Conservation (phyloP, 1,139 yeast genomes). For the Cylindricascospora bacillispora region DNA sequence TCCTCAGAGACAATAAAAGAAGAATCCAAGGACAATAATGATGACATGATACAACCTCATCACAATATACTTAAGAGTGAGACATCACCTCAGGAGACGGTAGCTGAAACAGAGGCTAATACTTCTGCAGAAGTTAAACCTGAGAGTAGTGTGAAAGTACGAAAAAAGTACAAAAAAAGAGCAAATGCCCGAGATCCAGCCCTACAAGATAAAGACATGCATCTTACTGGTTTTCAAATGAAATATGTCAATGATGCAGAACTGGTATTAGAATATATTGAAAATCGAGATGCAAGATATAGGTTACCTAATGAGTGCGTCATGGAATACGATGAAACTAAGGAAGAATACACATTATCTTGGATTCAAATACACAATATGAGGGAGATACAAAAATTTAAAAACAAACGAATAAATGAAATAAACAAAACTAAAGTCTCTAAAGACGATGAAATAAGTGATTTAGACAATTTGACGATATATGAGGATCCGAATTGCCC, state of each 20-base stretch:
- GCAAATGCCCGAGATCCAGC: slow-evolving; percentile 14
- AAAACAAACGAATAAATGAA: slow-evolving; percentile 15
- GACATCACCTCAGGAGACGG: no score
- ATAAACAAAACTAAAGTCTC: slow-evolving; percentile 10
- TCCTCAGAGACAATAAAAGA: background rate
- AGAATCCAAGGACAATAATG: background rate
- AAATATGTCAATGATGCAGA: slow-evolving; percentile 57
- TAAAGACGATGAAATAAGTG: slow-evolving; percentile 9
- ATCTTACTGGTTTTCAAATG: slow-evolving; percentile 62
- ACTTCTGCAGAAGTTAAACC: background rate
- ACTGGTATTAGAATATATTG: slow-evolving; percentile 72
- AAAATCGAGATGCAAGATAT: slow-evolving; percentile 64
- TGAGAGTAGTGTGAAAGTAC: slow-evolving; percentile 1
- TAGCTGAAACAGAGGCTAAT: no score
- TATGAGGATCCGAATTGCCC: slow-evolving; percentile 23
- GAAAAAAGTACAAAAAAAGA: slow-evolving; percentile 8
- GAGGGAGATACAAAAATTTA: slow-evolving; percentile 16
- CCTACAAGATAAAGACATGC: slow-evolving; percentile 30
- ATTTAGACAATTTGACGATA: background rate
- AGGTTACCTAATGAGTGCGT: slow-evolving; percentile 64
- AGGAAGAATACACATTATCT: slow-evolving; percentile 21
- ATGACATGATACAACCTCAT: background rate
- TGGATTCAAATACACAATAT: slow-evolving; percentile 24
- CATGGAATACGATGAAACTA: slow-evolving; percentile 39
- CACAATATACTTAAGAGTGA: no score